A percentile compares a stretch with the other conserved stretches of the same genome.
Evolutionary conservation across 768 basidiomycete species (phyloP).

Genomic region (Lyophyllum shimeji): DNA sequence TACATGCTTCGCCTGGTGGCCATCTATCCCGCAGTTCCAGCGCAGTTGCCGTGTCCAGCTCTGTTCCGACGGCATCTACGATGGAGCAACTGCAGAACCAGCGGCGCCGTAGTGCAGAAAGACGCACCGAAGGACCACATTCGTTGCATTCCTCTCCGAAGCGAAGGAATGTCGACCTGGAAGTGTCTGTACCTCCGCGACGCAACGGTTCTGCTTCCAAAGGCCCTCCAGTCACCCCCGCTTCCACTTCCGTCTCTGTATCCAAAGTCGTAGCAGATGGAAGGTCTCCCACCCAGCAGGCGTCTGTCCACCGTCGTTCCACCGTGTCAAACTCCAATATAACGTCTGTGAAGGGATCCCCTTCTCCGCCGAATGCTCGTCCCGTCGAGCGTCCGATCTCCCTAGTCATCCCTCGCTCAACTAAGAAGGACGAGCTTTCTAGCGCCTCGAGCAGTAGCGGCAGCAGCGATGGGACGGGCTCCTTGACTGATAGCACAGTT

Average conservation of each 20-base stretch:
- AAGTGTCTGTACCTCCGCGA: slow-evolving; percentile 41
- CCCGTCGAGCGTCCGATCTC: slow-evolving; percentile 23
- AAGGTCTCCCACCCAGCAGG: slow-evolving; percentile 23
- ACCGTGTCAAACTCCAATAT: slow-evolving; percentile 24
- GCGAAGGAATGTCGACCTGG: slow-evolving; percentile 60
- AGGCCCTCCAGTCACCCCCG: slow-evolving; percentile 44
- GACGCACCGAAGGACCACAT: slow-evolving; percentile 42
- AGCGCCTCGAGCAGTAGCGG: slow-evolving; percentile 61
- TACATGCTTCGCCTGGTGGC: slow-evolving; percentile 35
- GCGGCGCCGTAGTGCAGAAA: slow-evolving; percentile 54
- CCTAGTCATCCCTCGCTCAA: slow-evolving; percentile 28
- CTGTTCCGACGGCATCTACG: slow-evolving; percentile 45
- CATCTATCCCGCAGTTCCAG: slow-evolving; percentile 40
- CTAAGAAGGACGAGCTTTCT: slow-evolving; percentile 35
- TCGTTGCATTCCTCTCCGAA: slow-evolving; percentile 61
- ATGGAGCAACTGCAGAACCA: slow-evolving; percentile 42
- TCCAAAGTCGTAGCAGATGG: slow-evolving; percentile 38
- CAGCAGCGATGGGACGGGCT: slow-evolving; percentile 64
- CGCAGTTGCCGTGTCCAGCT: slow-evolving; percentile 39
- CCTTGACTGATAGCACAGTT: slow-evolving; percentile 71
- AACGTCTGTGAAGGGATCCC: slow-evolving; percentile 14
- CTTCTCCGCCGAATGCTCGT: slow-evolving; percentile 19
- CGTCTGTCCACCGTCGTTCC: slow-evolving; percentile 26
- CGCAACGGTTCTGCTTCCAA: slow-evolving; percentile 37
- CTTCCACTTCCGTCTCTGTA: slow-evolving; percentile 38